Base-by-base conservation (phyloP, 1,284 basidiomycete species). In the Ceratobasidium sp. region DNA sequence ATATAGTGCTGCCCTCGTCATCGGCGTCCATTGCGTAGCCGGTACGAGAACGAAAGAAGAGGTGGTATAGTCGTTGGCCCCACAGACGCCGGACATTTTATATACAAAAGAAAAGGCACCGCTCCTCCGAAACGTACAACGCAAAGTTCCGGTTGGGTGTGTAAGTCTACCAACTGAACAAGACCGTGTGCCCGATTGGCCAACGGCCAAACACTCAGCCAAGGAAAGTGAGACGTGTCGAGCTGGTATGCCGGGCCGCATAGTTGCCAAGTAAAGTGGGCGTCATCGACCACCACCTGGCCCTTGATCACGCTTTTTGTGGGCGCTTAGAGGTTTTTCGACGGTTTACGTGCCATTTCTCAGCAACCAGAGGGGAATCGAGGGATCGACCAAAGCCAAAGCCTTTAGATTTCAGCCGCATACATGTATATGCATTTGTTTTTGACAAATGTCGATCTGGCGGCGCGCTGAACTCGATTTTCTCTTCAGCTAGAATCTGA, bases 11-110 rank as follows among this genome's bases (percentile, higher is more conserved):
- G 31, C 29, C 41, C 2, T 58, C 24, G 24, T 41, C 24, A 48
- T 39, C 49, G 1, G 27, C n/a, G 22, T 69, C 66, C 66, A 69
- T 69, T 3, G 43, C 27, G 34, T 14, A 16, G 46, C 41, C 27
- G 29, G 22, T 24, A 22, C 27, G n/a, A 24, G 24, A 62, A 8
- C n/a, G 9, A 22, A 27, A 29, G 41, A 31, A 2, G 16, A 8
- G 39, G n/a, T 37, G n/a, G 14, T 58, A 14, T 58, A 14, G 29
- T 31, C 29, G 54, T 14, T 34, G 16, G 6, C 5, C 29, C 34
- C 54, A 13, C 49, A 22, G 22, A 51, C 22, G 9, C 22, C 49
- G 8, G 37, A 24, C 19, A 14, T 39, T 13, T 19, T 59, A 37
- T 59, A 41, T 7, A 13, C 19, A 27, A 29, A 29, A 41, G 31